phyloP scores from a whole-genome alignment of 495 filamentous ascomycete genomes.

The Coniosporium apollinis region DNA sequence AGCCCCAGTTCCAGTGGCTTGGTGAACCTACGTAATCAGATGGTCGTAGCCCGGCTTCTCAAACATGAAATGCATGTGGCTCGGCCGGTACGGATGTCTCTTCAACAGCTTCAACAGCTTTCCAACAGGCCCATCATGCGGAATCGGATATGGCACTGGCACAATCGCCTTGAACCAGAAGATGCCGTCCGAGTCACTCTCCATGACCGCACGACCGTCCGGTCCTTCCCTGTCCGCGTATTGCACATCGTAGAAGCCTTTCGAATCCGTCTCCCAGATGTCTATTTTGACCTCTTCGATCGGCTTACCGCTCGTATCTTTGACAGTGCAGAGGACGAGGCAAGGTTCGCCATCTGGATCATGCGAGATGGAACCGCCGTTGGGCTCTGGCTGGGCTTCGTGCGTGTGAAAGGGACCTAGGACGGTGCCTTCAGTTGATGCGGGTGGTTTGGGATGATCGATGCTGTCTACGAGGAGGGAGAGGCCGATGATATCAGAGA shows the following conservation, averaged over 20 bases:
- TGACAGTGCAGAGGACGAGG: slow-evolving; percentile 60
- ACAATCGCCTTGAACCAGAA: slow-evolving; percentile 86
- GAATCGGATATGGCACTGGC: slow-evolving; percentile 81
- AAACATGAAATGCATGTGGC: slow-evolving; percentile 95
- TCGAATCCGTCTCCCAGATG: slow-evolving; percentile 86
- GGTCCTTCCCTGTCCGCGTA: slow-evolving; percentile 50
- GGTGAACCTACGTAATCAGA: slow-evolving; percentile 56
- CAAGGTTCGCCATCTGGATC: slow-evolving; percentile 55
- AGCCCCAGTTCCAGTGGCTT: background rate
- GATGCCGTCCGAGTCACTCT: slow-evolving; percentile 46
- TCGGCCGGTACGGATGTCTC: slow-evolving; percentile 67
- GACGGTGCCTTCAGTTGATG: slow-evolving; percentile 71
- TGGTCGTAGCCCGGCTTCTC: slow-evolving; percentile 70
- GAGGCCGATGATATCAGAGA: slow-evolving; percentile 79
- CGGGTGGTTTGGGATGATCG: slow-evolving; percentile 71
- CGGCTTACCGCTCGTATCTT: slow-evolving; percentile 49
- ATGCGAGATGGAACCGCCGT: slow-evolving; percentile 54
- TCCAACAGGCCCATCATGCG: slow-evolving; percentile 79
- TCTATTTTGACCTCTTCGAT: slow-evolving; percentile 60
- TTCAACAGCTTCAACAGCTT: slow-evolving; percentile 51
- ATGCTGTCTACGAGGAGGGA: slow-evolving; percentile 81
- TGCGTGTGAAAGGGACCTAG: slow-evolving; percentile 91
- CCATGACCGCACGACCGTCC: slow-evolving; percentile 68
- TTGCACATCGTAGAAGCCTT: slow-evolving; percentile 83
- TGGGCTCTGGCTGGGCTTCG: slow-evolving; percentile 49